Percentiles rank a stretch among this genome's conserved stretches.
These are phyloP conservation scores for Russula lepida DNA, from an alignment of 768 basidiomycete species.

Conservation along the genomic window DNA sequence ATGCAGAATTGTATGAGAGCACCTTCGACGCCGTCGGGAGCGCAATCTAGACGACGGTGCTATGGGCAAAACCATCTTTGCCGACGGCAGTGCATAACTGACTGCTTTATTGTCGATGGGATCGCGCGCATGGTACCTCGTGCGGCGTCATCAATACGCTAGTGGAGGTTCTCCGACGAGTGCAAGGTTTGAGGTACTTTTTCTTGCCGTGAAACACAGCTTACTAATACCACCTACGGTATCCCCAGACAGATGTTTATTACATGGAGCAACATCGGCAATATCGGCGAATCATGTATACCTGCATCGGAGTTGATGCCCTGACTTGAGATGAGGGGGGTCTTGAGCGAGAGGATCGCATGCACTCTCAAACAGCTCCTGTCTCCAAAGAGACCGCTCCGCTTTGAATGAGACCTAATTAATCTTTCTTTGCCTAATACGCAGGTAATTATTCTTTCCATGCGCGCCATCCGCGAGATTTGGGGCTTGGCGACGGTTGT, in stretches of 20 bases:
- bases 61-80: slow-evolving; percentile 35
- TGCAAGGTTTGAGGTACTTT: background rate
- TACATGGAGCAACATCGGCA: background rate
- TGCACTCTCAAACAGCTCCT: background rate
- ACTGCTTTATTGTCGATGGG: slow-evolving; percentile 56
- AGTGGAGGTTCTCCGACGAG: no score
- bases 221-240: no score
- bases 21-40: background rate
- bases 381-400: background rate
- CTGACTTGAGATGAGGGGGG: background rate
- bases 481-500: slow-evolving; percentile 50
- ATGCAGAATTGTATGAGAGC: no score
- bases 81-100: slow-evolving; percentile 55
- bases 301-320: background rate
- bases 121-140: slow-evolving; percentile 39
- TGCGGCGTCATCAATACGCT: no score
- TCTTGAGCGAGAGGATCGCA: background rate
- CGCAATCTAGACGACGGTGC: slow-evolving; percentile 29
- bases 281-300: background rate
- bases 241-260: background rate
- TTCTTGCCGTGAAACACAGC: background rate
- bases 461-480: slow-evolving; percentile 45
- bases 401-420: background rate
- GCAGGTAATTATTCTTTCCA: slow-evolving; percentile 70
- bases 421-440: background rate